These are phyloP conservation scores for Diaporthe ampelina DNA, from an alignment of 2,329 filamentous ascomycete genomes.

Conservation along the genomic window DNA sequence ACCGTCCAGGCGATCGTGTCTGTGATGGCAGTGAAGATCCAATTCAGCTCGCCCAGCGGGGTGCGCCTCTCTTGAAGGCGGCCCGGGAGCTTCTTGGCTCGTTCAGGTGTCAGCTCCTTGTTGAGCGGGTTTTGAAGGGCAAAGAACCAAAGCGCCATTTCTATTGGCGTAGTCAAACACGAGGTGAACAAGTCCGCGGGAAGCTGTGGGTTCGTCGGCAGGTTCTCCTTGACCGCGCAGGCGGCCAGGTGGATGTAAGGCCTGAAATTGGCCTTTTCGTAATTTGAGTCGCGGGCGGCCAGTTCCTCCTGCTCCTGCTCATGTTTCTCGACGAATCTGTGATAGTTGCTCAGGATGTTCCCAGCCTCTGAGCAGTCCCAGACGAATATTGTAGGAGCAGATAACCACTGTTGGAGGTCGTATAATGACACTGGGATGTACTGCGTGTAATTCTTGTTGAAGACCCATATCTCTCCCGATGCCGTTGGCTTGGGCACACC, in stretches of 20 bases:
- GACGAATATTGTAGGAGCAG: constrained; percentile 94
- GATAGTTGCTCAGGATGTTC: constrained; percentile 95
- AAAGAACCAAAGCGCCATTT: constrained; percentile 97
- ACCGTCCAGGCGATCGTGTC: constrained; percentile 99
- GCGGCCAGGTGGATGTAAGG: constrained; percentile 91
- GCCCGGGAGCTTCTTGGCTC: constrained; percentile 90
- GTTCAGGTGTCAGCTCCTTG: constrained; percentile 77
- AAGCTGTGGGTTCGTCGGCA: constrained; percentile 93
- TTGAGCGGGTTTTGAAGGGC: constrained; percentile 89
- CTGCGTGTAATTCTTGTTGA: constrained; percentile 98
- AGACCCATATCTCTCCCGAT: constrained; percentile 98
- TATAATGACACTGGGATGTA: constrained; percentile 98
- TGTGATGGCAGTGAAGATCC: constrained; percentile 99
- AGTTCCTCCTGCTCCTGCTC: constrained; percentile 88
- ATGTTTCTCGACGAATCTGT: constrained; percentile 94
- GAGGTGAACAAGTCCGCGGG: constrained; percentile 97
- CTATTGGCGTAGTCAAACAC: constrained; percentile 95
- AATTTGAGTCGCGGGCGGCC: constrained; percentile 82
- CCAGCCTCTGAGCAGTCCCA: constrained; percentile 98
- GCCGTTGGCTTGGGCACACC: constrained; percentile 95
- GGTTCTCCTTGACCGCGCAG: constrained; percentile 89
- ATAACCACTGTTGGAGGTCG: constrained; percentile 95
- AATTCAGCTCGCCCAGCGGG: constrained; percentile 95
- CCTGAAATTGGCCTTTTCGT: constrained; percentile 79
- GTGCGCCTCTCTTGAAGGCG: constrained; percentile 93